Conservation (phyloP, 2,329 filamentous ascomycete genomes). For the Torrubiellomyces zombiae region DNA sequence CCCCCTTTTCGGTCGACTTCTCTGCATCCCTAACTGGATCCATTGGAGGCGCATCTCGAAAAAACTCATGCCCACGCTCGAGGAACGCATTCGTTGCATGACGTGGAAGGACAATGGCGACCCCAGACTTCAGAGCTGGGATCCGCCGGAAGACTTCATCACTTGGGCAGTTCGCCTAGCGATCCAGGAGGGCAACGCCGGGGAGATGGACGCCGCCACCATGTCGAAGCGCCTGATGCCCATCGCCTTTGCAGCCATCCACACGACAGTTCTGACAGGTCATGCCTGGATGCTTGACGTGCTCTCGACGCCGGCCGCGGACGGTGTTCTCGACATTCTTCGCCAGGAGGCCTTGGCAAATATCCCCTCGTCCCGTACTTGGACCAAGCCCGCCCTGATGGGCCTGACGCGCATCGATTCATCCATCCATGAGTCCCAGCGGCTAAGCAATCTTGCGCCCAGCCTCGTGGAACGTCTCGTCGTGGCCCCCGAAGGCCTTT, state of each 20-base stretch:
- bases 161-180: conserved; percentile 40
- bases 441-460: conserved; percentile 28
- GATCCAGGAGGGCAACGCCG: conserved; percentile 20
- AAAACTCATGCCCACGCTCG: conserved; percentile 29
- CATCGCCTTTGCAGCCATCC: conserved; percentile 41
- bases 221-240: conserved; percentile 36
- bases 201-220: conserved; percentile 27
- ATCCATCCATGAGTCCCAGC: conserved; percentile 35
- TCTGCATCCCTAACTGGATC: conserved; percentile 27
- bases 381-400: conserved; percentile 28
- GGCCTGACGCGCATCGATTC: conserved; percentile 30
- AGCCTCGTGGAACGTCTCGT: conserved; percentile 30
- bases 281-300: conserved; percentile 30
- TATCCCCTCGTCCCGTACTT: conserved; percentile 15
- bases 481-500: conserved; percentile 23
- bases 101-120: conserved; percentile 22
- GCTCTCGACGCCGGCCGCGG: conserved; percentile 19
- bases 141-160: conserved; percentile 36
- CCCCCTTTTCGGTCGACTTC: conserved; percentile 28
- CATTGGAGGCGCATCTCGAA: conserved; percentile 25
- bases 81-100: conserved; percentile 29
- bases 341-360: conserved; percentile 22
- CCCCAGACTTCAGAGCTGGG: conserved; percentile 21
- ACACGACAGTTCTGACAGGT: conserved; percentile 37
- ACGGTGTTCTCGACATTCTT: conserved; percentile 19